These are phyloP conservation scores for Boletus sp. DNA, from an alignment of 768 basidiomycete species.

Conservation along the genomic window DNA sequence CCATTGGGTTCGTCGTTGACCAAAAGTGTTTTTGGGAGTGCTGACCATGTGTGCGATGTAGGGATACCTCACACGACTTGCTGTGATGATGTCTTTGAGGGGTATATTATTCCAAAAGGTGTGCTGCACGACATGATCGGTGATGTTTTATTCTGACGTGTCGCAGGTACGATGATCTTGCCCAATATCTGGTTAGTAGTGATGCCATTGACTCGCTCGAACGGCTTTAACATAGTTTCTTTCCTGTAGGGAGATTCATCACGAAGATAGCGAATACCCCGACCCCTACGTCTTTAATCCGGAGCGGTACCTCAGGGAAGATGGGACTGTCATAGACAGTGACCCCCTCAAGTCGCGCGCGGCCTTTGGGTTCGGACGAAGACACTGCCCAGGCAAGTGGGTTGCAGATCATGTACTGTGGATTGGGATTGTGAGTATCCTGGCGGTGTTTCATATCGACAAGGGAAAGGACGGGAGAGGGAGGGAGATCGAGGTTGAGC, in stretches of 20 bases:
- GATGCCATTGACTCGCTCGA: background rate
- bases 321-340: conserved; percentile 21
- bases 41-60: conserved; percentile 10
- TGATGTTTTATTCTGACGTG: conserved; percentile 3
- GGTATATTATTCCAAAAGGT: conserved; percentile 39
- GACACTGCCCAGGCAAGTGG: conserved; percentile 32
- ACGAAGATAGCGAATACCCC: conserved; percentile 29
- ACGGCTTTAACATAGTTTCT: background rate
- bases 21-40: background rate
- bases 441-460: conserved; percentile 22
- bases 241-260: conserved; percentile 26
- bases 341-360: conserved; percentile 27
- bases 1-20: conserved; percentile 23
- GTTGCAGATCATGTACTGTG: conserved; percentile 31
- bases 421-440: conserved; percentile 29
- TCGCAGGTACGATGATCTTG: conserved; percentile 24
- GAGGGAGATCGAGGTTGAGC: conserved; percentile 22
- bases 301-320: conserved; percentile 23
- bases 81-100: conserved; percentile 44
- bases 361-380: conserved; percentile 30
- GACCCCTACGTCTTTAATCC: conserved; percentile 27
- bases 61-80: conserved; percentile 29
- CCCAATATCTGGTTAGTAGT: conserved; percentile 30
- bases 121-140: background rate
- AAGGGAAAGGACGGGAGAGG: conserved; percentile 25